A percentile compares a stretch with the other conserved stretches of the same genome.
Conservation (phyloP, 495 filamentous ascomycete genomes). For the Lineolata rhizophorae region DNA sequence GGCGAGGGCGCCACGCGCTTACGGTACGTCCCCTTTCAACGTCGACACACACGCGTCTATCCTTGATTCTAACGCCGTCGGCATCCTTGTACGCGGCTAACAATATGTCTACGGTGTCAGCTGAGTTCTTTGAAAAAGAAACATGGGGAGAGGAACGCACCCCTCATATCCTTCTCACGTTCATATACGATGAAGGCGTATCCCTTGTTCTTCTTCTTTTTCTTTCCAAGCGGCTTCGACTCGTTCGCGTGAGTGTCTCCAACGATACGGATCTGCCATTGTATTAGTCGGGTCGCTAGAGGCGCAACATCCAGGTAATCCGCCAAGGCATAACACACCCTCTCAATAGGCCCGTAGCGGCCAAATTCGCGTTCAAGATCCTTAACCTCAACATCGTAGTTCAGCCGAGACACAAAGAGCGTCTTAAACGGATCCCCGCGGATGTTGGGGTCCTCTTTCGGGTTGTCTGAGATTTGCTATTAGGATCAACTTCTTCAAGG, state of each 20-base stretch:
- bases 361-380: slow-evolving; percentile 91
- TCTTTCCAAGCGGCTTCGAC: slow-evolving; percentile 31
- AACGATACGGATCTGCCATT: slow-evolving; percentile 64
- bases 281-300: slow-evolving; percentile 2
- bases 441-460: slow-evolving; percentile 51
- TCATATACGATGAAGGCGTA: slow-evolving; percentile 98
- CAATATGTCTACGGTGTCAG: slow-evolving; percentile 4
- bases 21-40: slow-evolving; percentile 92
- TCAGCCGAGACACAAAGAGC: slow-evolving; percentile 75
- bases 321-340: no score
- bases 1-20: slow-evolving; percentile 80
- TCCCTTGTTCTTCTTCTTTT: slow-evolving; percentile 67
- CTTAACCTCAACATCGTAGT: slow-evolving; percentile 67
- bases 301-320: no score
- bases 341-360: slow-evolving; percentile 83
- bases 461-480: slow-evolving; percentile 10
- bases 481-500: slow-evolving; percentile 3
- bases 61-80: slow-evolving; percentile 84
- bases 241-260: slow-evolving; percentile 41
- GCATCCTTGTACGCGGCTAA: slow-evolving; percentile 70
- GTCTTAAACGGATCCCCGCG: slow-evolving; percentile 90
- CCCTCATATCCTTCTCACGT: slow-evolving; percentile 98
- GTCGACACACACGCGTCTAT: slow-evolving; percentile 78
- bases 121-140: no score
- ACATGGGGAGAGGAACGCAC: slow-evolving; percentile 36